These are phyloP conservation scores for Straminergon stramineum DNA, from an alignment of 225 moss, liverwort and hornwort species.

Conservation along the genomic window DNA sequence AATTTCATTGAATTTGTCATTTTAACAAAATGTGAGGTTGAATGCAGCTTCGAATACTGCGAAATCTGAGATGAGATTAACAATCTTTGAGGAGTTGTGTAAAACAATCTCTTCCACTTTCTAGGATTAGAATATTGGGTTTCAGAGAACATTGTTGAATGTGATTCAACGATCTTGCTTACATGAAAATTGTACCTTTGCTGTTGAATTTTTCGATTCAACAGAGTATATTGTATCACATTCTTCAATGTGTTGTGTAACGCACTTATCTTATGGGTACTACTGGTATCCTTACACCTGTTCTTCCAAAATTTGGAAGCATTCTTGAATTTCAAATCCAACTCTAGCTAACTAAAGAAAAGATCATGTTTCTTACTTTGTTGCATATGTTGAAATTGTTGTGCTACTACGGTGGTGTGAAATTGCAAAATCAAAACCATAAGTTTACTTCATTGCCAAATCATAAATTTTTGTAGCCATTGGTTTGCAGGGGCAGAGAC, in stretches of 20 bases:
- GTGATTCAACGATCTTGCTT: neutral
- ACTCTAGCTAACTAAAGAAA: neutral
- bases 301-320: neutral
- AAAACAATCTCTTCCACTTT: neutral
- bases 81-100: neutral
- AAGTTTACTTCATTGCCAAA: neutral
- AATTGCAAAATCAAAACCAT: neutral
- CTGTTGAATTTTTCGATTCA: neutral
- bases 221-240: neutral
- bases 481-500: neutral
- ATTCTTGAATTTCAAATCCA: neutral
- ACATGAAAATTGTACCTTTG: neutral
- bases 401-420: neutral
- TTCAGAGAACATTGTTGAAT: accelerated
- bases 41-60: neutral
- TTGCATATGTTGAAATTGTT: neutral
- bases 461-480: neutral
- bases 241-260: neutral
- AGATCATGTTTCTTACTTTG: neutral
- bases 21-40: neutral
- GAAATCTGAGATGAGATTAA: neutral
- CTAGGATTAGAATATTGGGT: neutral
- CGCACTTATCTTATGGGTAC: accelerated
- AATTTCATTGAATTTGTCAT: neutral
- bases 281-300: accelerated